Percentiles rank a stretch among this genome's conserved stretches.
Evolutionary conservation across 495 filamentous ascomycete genomes (phyloP).

Genomic region (Daldinia grandis): DNA sequence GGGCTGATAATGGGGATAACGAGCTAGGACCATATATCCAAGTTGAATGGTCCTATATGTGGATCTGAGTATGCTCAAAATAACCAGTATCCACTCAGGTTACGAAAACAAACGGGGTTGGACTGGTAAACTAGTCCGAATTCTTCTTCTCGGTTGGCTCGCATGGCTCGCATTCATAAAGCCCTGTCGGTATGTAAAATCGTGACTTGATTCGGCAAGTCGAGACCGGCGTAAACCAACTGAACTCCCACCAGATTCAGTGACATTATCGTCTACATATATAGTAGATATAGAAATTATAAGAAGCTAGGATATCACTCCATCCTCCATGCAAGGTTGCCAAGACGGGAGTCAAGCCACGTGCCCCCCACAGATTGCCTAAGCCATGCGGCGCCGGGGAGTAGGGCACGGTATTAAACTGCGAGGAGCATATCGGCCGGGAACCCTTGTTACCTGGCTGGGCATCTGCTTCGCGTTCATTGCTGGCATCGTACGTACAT

Average conservation of each 20-base stretch:
- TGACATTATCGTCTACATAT: not conserved
- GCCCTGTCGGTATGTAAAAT: not conserved
- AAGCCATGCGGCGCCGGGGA: not conserved
- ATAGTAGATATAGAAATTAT: not conserved
- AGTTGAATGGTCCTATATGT: not conserved
- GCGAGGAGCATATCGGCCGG: not conserved
- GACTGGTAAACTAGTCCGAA: not conserved
- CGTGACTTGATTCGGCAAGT: not conserved
- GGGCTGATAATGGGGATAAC: not conserved
- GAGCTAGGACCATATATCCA: not conserved
- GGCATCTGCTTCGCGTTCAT: not conserved
- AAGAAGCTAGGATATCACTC: not conserved
- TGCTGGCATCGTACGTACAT: not conserved
- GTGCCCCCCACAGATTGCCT: not conserved
- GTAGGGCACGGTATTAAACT: not conserved
- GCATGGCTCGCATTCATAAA: not conserved
- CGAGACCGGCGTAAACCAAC: not conserved
- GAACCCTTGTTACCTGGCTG: not conserved
- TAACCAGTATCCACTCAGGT: not conserved
- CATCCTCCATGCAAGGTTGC: not conserved
- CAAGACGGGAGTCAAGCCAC: not conserved
- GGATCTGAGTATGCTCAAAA: not conserved
- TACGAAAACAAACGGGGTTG: not conserved
- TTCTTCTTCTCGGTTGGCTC: not conserved
- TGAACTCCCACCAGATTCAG: not conserved